Evolutionary conservation across 192 early-diverging fungal genomes (phyloP), one percentile per base, ranked within the genome.

Genomic region (Coemansia guatemalensis): DNA sequence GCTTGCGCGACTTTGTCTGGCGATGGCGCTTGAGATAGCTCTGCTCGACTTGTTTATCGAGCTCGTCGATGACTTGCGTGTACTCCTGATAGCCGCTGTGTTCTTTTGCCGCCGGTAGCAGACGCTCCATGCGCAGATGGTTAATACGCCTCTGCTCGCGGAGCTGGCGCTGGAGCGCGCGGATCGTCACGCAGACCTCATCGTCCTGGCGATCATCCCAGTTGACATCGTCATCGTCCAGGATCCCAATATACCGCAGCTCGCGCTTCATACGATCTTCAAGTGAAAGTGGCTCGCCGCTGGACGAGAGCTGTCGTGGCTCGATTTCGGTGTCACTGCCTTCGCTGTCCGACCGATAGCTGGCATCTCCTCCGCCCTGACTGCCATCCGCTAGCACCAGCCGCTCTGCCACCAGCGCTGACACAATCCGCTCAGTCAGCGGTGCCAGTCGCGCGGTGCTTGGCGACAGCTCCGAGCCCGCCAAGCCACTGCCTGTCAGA

Each of bases 81-180:
- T 93, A 98, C 75, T 98, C 90, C 63, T 96, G 93, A 69, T 84
- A 93, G 4, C 85, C 92, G 39, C 93, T 85, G 62, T 89, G 87
- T 30, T 88, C 83, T 48, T 84, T 80, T 4, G 92, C 90, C 5
- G 89, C 78, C 2, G 89, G 82, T 14, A 88, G 70, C 26, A 98
- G 71, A 20, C 82, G 71, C 27, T 72, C 73, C 60, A 91, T 93
- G 52, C 93, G 83, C 50, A 56, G 57, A 18, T 68, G 75, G 72
- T 98, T 98, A 29, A 88, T 64, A 33, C 68, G 72, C 24, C 83
- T 81, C 60, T 90, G 87, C 35, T 91, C 82, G 6, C 87, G 86
- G 27, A 96, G 81, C 65, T 94, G 82, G 27, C 82, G 76, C 67
- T 93, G 92, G 18, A 86, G 67, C 8, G 68, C 67, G 6, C 90